These are phyloP conservation scores for Penicillium corylophilum DNA, from an alignment of 2,329 filamentous ascomycete species.

Conservation along the genomic window DNA sequence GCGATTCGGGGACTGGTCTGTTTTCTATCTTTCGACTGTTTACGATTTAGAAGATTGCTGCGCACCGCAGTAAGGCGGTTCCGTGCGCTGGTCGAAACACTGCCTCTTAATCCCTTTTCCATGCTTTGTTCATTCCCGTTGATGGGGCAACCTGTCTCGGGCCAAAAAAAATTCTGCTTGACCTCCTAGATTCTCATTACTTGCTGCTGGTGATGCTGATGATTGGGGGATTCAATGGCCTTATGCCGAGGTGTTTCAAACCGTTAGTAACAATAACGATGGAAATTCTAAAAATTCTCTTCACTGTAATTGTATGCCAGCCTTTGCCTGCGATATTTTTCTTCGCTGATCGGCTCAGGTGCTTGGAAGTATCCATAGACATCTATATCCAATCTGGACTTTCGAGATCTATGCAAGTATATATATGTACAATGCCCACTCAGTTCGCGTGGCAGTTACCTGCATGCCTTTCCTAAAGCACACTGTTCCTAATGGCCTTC, in stretches of 20 bases:
- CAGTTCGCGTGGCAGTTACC: constrained; percentile 31
- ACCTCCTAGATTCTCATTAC: constrained; percentile 17
- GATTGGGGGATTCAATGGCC: constrained; percentile 12
- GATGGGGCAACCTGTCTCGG: constrained; percentile 18
- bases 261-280: constrained; percentile 12
- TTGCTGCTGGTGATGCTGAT: constrained; percentile 3
- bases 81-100: constrained; percentile 44
- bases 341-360: neutral
- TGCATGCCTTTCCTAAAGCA: constrained; percentile 16
- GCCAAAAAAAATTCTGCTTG: constrained; percentile 25
- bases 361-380: neutral
- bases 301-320: neutral
- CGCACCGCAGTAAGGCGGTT: constrained; percentile 42
- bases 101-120: constrained; percentile 37
- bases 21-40: constrained; percentile 25
- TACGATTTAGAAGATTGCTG: constrained; percentile 41
- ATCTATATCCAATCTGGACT: neutral
- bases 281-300: constrained; percentile 7
- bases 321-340: too few relatives aligned
- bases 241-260: constrained; percentile 14
- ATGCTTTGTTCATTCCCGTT: constrained; percentile 23
- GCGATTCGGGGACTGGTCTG: constrained; percentile 36
- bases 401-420: neutral
- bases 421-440: neutral
- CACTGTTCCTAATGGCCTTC: constrained; percentile 23